phyloP scores from a whole-genome alignment of 495 filamentous ascomycete genomes.

The Podospora australis region DNA sequence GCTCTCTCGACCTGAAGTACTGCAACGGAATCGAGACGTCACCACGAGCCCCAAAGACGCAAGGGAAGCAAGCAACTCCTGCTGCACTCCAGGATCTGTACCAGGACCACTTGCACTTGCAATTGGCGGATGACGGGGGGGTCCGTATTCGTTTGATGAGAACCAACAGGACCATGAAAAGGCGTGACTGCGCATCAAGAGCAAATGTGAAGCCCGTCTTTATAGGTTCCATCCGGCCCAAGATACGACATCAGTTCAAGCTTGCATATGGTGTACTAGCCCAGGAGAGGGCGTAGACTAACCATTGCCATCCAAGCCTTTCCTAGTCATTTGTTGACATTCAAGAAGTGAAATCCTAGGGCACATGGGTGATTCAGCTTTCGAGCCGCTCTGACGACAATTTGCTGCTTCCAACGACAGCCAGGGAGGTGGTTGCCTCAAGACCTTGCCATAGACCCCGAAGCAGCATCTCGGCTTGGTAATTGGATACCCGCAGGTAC shows the following conservation, averaged over 20 bases:
- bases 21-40: too few relatives aligned
- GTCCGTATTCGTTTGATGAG: background rate
- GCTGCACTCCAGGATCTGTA: background rate
- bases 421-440: too few relatives aligned
- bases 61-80: background rate
- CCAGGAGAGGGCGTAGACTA: too few relatives aligned
- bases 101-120: background rate
- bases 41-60: too few relatives aligned
- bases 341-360: background rate
- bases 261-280: too few relatives aligned
- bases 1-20: too few relatives aligned
- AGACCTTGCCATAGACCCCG: background rate
- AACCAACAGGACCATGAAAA: too few relatives aligned
- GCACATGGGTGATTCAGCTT: background rate
- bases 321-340: background rate
- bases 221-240: background rate
- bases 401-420: background rate
- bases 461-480: background rate
- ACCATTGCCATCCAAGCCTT: background rate
- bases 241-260: background rate
- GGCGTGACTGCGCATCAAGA: too few relatives aligned
- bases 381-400: background rate
- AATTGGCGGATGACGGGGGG: background rate
- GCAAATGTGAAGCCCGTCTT: too few relatives aligned
- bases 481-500: background rate